These are phyloP conservation scores for Neoconidiobolus thromboides DNA, from an alignment of 371 early-diverging fungal genomes.

Conservation along the genomic window DNA sequence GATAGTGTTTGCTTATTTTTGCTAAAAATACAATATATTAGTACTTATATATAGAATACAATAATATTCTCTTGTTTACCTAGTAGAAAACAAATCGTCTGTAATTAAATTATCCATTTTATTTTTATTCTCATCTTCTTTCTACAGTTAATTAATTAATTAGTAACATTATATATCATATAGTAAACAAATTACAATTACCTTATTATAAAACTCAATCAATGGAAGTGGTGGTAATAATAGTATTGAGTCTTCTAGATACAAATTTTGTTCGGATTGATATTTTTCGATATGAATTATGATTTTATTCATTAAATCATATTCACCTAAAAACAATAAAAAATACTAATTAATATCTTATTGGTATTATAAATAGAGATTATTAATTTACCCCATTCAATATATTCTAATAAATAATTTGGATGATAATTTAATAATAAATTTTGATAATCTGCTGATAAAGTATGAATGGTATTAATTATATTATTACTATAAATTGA, in stretches of 20 bases:
- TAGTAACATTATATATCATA: not conserved
- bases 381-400: too few species aligned
- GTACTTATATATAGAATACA: not conserved
- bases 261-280: not conserved
- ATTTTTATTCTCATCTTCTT: not conserved
- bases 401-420: not conserved
- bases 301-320: too few species aligned
- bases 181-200: not conserved
- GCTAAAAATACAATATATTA: too few species aligned
- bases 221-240: not conserved
- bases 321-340: too few species aligned
- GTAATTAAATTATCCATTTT: not conserved
- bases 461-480: not conserved
- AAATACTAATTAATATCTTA: too few species aligned
- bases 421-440: not conserved
- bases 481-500: not conserved
- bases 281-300: not conserved
- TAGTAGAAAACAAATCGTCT: not conserved
- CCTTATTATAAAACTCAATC: not conserved
- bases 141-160: not conserved
- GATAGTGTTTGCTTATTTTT: too few species aligned
- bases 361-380: too few species aligned
- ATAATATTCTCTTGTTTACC: not conserved
- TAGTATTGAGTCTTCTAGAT: not conserved
- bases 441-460: not conserved